phyloP scores from a whole-genome alignment of 805 yeast genomes.

The Lachancea fermentati region DNA sequence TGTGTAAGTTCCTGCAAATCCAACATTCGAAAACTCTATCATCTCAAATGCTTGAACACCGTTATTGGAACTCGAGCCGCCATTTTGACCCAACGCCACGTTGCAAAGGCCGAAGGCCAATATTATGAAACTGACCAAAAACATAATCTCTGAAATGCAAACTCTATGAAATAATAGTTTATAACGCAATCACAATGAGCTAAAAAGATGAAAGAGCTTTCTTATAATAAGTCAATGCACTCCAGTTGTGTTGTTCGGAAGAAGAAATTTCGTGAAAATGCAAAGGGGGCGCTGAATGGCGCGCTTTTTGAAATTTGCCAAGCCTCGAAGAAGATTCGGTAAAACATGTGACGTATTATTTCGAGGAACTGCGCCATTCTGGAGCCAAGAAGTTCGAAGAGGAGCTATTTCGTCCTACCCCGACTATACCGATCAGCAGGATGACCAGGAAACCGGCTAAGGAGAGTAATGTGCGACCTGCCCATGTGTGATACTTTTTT shows the following conservation, averaged over 20 bases:
- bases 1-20: slow-evolving; percentile 29
- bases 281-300: not conserved
- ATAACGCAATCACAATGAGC: too few relatives aligned
- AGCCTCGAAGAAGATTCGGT: not conserved
- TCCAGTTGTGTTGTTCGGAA: not conserved
- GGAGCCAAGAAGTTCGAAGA: not conserved
- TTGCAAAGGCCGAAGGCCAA: slow-evolving; percentile 4
- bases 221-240: too few relatives aligned
- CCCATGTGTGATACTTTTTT: slow-evolving; percentile 1
- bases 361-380: not conserved
- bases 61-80: too few relatives aligned
- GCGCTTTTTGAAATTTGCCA: not conserved
- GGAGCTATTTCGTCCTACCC: not conserved
- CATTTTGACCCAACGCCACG: slow-evolving; percentile 1
- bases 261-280: not conserved
- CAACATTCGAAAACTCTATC: slow-evolving; percentile 28
- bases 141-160: not conserved
- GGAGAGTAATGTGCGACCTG: slow-evolving; percentile 1
- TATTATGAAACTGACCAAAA: not conserved
- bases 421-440: not conserved
- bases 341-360: not conserved
- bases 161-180: too few relatives aligned
- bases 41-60: slow-evolving; percentile 16
- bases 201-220: too few relatives aligned
- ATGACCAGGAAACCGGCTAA: not conserved